A percentile compares a stretch with the other conserved stretches of the same genome.
These are phyloP conservation scores for Cystobasidium tubakii DNA, from an alignment of 768 basidiomycete species.

Conservation along the genomic window DNA sequence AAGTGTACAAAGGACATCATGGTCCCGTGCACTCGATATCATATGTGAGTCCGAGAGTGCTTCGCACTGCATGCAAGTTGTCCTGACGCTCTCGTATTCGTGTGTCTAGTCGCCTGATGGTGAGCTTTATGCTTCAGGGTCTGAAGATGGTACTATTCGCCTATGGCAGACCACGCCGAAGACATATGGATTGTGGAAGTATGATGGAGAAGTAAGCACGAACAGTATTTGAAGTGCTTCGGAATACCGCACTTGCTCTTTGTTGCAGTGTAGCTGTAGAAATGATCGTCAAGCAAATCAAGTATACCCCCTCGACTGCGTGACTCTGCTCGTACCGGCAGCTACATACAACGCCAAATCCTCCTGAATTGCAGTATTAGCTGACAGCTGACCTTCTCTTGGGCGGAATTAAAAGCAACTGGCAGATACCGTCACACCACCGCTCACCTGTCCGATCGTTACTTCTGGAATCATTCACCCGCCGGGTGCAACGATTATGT, in stretches of 20 bases:
- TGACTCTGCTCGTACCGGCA: neutral
- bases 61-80: too few species aligned
- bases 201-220: constrained; percentile 8
- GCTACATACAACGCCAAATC: neutral
- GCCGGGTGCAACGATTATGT: neutral
- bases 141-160: constrained; percentile 85
- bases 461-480: constrained; percentile 14
- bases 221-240: neutral
- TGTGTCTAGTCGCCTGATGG: constrained; percentile 72
- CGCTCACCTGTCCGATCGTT: too few species aligned
- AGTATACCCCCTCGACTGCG: neutral
- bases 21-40: constrained; percentile 92
- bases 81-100: neutral
- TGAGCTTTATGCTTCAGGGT: constrained; percentile 94
- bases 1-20: constrained; percentile 91
- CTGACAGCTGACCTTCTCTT: too few species aligned
- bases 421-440: too few species aligned
- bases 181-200: constrained; percentile 71
- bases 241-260: neutral
- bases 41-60: neutral
- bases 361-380: too few species aligned
- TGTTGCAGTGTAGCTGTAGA: neutral
- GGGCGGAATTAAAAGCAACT: too few species aligned
- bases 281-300: neutral
- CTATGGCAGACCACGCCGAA: constrained; percentile 88